Evolutionary conservation across 2,329 filamentous ascomycete genomes (phyloP), one percentile per base, ranked within the genome.

Genomic region (Sporothrix euskadiensis): DNA sequence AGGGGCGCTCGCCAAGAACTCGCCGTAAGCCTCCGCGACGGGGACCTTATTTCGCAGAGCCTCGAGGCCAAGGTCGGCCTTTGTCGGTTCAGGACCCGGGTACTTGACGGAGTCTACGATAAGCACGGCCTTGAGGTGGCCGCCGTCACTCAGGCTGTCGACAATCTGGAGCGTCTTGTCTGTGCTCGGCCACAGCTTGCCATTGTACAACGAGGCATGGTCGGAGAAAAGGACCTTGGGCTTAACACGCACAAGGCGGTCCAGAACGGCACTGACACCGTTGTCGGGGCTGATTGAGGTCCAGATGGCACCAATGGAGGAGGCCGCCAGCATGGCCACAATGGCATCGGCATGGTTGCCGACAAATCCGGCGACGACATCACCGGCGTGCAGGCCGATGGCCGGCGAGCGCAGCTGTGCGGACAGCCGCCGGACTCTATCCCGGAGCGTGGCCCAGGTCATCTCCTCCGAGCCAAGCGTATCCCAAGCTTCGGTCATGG

Each of bases 261-360:
- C 96, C 35, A 98, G 84, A 0, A 98, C 94, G 19, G 94, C 95
- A 78, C 93, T 93, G 1, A 97, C 93, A 12, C 95, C 95, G 19
- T 92, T 97, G 81, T 98, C 95, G 2, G 95, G 94, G 78, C 93
- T 97, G 68, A 98, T 93, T 7, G 92, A 92, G 0, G 94, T 97
- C 95, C 95, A 98, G 52, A 97, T 88, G 19, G 92, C 94, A 41
- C 96, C 96, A 1, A 98, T 81, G 0, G 93, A 90, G 0, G 94
- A 90, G 0, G 94, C 88, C 0, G 93, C 92, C 44, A 99, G 86
- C 90, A 97, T 96, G 26, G 94, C 93, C 12, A 98, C 90, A 26
- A 98, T 84, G 0, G 94, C 92, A 80, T 97, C 92, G 7, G 89
- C 89, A 80, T 98, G 94, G 79, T 99, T 98, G 30, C 93, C 95